A percentile compares a stretch with the other conserved stretches of the same genome.
Evolutionary conservation across 2,329 filamentous ascomycete species (phyloP).

Genomic region (Chaetomiaceae sp.): DNA sequence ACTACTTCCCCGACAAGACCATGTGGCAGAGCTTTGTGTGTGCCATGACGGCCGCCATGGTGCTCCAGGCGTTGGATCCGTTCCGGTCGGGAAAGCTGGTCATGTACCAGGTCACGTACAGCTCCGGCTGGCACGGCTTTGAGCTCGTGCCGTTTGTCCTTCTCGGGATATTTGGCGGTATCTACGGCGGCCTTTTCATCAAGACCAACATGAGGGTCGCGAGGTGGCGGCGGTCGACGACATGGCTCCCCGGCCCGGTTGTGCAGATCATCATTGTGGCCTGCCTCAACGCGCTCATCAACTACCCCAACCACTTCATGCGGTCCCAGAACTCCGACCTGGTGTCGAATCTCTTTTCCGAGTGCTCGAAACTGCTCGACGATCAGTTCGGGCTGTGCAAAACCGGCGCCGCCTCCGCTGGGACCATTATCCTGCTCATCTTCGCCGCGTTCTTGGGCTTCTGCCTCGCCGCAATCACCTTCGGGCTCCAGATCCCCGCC

Average conservation of each 20-base stretch:
- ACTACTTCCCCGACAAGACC: slow-evolving; percentile 97
- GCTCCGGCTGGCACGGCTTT: slow-evolving; percentile 86
- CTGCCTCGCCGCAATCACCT: slow-evolving; percentile 79
- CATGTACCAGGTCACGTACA: slow-evolving; percentile 92
- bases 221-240: slow-evolving; percentile 65
- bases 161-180: slow-evolving; percentile 82
- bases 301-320: slow-evolving; percentile 96
- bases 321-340: slow-evolving; percentile 87
- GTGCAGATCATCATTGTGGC: slow-evolving; percentile 76
- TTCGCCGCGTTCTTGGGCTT: slow-evolving; percentile 81
- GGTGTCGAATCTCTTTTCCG: slow-evolving; percentile 85
- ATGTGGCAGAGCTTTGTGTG: slow-evolving; percentile 99
- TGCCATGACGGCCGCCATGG: slow-evolving; percentile 96
- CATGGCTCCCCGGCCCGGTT: slow-evolving; percentile 67
- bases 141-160: slow-evolving; percentile 84
- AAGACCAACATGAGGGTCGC: slow-evolving; percentile 87
- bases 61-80: slow-evolving; percentile 86
- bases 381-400: slow-evolving; percentile 90
- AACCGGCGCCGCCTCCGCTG: slow-evolving; percentile 74
- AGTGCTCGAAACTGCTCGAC: slow-evolving; percentile 76
- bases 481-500: slow-evolving; percentile 89
- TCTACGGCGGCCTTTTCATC: slow-evolving; percentile 94
- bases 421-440: slow-evolving; percentile 76
- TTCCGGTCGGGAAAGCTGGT: slow-evolving; percentile 95
- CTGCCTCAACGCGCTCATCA: slow-evolving; percentile 78